Evolutionary conservation across 2,329 filamentous ascomycete species (phyloP), one percentile per base, ranked within the genome.

Genomic region (Hysterium pulicare): DNA sequence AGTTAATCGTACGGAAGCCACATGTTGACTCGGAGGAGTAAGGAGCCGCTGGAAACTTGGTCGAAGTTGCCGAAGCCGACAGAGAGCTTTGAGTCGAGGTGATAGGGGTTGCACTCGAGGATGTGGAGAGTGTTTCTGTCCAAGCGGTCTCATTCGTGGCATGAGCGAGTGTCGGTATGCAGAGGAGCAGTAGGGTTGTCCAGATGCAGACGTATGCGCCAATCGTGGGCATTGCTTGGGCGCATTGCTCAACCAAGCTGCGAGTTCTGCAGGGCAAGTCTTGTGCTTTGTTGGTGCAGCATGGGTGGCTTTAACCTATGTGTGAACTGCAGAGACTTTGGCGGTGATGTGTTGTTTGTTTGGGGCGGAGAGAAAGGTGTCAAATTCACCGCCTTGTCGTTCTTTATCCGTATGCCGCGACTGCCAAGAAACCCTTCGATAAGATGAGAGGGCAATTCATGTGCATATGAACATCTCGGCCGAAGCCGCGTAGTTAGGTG

Each of bases 1-100:
- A 89, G 67, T 91, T 90, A 60, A 88, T 82, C 1, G 84, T 88
- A 52, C 79, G 78, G 47, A 66, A 74, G 10, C 67, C 68, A 59
- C 74, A 77, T 37, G 68, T 71, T 16, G 63, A 55, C 2, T 74
- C 46, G 57, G 51, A 23, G 41, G 46, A 44, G 36, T 55, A 57
- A 13, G 53, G 50, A 45, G 54, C 45, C 17, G 46, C 31, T 20
- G 49, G 37, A 26, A 47, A 24, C 26, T 44, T 34, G 36, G 50
- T 36, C 38, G 53, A 46, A 23, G 36, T 17, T 33, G 20, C 10
- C 42, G 42, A 40, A 23, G 47, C 48, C n/a, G 48, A 43, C 26
- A 21, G 35, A 32, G 37, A 39, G n/a, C 43, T 41, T 37, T 47
- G 49, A 24, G 49, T 37, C n/a, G 41, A 36, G 38, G 26, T 36